Conservation (phyloP, 805 yeast species). For the Suhomyces canberraensis region DNA sequence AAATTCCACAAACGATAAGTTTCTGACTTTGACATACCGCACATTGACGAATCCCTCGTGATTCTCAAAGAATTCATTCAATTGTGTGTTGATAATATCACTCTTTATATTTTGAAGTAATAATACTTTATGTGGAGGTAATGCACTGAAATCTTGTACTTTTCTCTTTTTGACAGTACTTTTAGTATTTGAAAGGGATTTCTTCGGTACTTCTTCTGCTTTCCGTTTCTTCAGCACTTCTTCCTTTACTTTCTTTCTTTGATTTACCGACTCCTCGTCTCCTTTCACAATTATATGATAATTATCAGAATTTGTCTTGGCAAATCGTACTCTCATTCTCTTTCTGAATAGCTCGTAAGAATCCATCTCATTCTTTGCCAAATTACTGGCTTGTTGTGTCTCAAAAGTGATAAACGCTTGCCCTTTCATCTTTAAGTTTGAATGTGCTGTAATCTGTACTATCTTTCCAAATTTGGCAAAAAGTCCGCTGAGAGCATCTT, state of each 20-base stretch:
- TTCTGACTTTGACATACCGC: conserved; percentile 62
- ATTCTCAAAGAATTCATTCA: conserved; percentile 46
- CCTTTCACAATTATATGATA: conserved; percentile 12
- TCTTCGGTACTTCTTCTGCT: conserved; percentile 15
- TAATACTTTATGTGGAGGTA: conserved; percentile 69
- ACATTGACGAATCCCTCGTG: conserved; percentile 63
- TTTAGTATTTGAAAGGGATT: conserved; percentile 13
- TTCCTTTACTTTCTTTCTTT: conserved; percentile 18
- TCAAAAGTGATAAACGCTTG: conserved; percentile 75
- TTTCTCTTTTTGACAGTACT: conserved; percentile 5
- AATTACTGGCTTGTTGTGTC: conserved; percentile 37
- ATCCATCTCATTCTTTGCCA: conserved; percentile 44
- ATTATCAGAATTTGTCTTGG: conserved; percentile 45
- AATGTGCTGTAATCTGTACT: conserved; percentile 51
- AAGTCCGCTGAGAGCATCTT: conserved; percentile 35
- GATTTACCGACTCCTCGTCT: conserved; percentile 19
- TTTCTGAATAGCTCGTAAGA: conserved; percentile 44
- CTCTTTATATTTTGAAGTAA: conserved; percentile 65
- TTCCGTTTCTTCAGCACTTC: conserved; percentile 12
- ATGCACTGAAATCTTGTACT: conserved; percentile 18
- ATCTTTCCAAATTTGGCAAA: conserved; percentile 49
- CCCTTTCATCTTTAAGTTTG: conserved; percentile 66
- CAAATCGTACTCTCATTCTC: conserved; percentile 44
- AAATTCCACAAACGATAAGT: conserved; percentile 81
- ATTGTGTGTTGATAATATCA: conserved; percentile 9